Evolutionary conservation across 257 asterid genomes (phyloP).

Genomic region (Fraxinus pennsylvanica): DNA sequence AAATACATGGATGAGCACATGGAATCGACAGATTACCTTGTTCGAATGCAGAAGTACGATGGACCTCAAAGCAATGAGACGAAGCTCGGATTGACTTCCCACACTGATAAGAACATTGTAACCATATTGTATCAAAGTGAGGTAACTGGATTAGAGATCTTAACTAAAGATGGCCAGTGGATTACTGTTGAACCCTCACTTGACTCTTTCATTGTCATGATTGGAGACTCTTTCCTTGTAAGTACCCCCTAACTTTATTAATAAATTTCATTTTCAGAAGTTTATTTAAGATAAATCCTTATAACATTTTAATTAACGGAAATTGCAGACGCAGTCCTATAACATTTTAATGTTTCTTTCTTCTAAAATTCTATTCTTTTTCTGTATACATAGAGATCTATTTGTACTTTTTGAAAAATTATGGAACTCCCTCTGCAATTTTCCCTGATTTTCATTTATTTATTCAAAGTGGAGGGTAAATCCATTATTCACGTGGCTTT

Average conservation of each 20-base stretch:
- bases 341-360: too few relatives aligned
- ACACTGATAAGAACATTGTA: conserved; percentile 49
- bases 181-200: conserved; percentile 42
- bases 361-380: too few relatives aligned
- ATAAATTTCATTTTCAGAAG: background rate
- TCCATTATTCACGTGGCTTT: too few relatives aligned
- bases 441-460: too few relatives aligned
- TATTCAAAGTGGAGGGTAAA: too few relatives aligned
- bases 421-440: too few relatives aligned
- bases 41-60: conserved; percentile 53
- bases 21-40: conserved; percentile 44
- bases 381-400: too few relatives aligned
- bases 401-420: too few relatives aligned
- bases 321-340: too few relatives aligned
- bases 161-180: conserved; percentile 53
- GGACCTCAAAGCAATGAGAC: conserved; percentile 37
- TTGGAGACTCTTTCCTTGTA: conserved; percentile 52
- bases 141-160: conserved; percentile 41
- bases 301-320: too few relatives aligned
- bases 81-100: conserved; percentile 44
- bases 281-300: background rate
- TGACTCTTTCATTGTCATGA: conserved; percentile 45
- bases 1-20: conserved; percentile 55
- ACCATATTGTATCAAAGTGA: conserved; percentile 45
- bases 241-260: background rate